These are phyloP conservation scores for Epichloe elymi DNA, from an alignment of 2,329 filamentous ascomycete species.

Conservation along the genomic window DNA sequence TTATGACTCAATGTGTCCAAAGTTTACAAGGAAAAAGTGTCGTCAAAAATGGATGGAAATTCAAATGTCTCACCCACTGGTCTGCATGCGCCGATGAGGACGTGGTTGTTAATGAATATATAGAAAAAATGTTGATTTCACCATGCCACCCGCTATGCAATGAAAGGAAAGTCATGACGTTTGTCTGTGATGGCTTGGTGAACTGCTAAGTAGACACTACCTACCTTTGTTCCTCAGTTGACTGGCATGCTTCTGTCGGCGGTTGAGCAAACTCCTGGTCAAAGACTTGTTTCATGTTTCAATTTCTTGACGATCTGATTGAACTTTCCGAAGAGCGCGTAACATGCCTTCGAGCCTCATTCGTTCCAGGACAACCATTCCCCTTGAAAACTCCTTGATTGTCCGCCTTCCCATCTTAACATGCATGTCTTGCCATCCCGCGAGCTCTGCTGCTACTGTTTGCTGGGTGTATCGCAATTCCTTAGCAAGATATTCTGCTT, in stretches of 20 bases:
- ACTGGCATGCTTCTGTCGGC: no score
- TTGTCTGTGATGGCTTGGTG: no score
- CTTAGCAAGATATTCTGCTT: constrained; percentile 60
- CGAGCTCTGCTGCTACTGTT: constrained; percentile 80
- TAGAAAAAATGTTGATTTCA: background rate
- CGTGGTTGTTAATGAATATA: no score
- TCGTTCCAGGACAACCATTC: constrained; percentile 68
- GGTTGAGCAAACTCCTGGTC: no score
- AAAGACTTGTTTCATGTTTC: no score
- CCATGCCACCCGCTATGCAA: constrained; percentile 1
- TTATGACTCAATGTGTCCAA: background rate
- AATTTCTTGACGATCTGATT: background rate
- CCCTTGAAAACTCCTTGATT: constrained; percentile 61
- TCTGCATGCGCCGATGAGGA: no score
- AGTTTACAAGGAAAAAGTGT: background rate
- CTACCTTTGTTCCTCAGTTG: no score
- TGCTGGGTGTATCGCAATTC: constrained; percentile 89
- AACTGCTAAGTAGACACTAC: no score
- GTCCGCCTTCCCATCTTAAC: constrained; percentile 63
- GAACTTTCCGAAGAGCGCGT: constrained; percentile 57
- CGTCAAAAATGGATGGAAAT: background rate
- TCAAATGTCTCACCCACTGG: background rate
- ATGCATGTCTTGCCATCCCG: constrained; percentile 86
- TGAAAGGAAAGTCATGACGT: no score
- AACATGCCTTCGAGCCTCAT: constrained; percentile 69